Evolutionary conservation across 306 rosid genomes (phyloP), one percentile per base, ranked within the genome.

Genomic region (Dryas alaskensis): DNA sequence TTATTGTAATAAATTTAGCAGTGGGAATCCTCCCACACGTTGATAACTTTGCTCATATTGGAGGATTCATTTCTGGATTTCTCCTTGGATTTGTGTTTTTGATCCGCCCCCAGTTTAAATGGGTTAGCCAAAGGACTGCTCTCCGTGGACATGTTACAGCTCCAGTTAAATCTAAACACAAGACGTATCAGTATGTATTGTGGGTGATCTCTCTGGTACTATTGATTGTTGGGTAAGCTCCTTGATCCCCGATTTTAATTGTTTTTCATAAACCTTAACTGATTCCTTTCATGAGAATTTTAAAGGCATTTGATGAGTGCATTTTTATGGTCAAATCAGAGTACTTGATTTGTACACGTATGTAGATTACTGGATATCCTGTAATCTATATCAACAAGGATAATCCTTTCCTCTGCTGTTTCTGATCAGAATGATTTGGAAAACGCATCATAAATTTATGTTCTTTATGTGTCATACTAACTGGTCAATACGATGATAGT

Each of bases 11-110:
- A 75, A 92, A 92, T 81, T 88, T 92, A 77, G 93, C 90, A 4
- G 81, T 88, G 76, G 98, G 98, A 76, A 44, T 89, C 72, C 98
- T 92, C 72, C 98, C 98, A n/a, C 97, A 89, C 8, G 90, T 89
- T 37, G 96, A 92, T 86, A 92, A 89, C 76, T 92, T 88, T 78
- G 93, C 97, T 73, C 97, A 92, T 76, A 85, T 89, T 58, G 97
- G 97, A 68, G 97, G 97, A 72, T 89, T 92, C 76, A 47, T 86
- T 67, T 81, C 97, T 59, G 98, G 96, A 61, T 90, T 92, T 87
- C 89, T 92, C 79, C 92, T 92, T 77, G 98, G 96, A 17, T 90
- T 90, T 62, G 76, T 92, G 74, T 71, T 87, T 69, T 68, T 92
- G 78, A 82, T 90, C 73, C 89, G 96, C 10, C 98, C 96, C 53